Base-by-base conservation (phyloP, 1,284 basidiomycete species). In the Tranzscheliella williamsii region DNA sequence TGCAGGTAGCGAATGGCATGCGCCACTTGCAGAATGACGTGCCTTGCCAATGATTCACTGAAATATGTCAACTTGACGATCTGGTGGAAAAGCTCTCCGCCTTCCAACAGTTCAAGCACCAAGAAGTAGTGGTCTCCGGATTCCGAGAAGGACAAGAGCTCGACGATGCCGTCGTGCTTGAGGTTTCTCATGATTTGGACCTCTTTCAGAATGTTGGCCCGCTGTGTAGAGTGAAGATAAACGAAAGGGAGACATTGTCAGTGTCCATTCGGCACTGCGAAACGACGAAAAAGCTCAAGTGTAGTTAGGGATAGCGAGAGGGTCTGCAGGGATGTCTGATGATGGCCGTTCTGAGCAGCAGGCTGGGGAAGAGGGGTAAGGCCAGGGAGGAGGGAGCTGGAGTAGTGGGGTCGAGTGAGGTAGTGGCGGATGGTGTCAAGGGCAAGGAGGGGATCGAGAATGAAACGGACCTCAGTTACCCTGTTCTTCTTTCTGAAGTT, bases 1-100 rank as follows among this genome's bases (percentile, higher is more conserved):
- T 99, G 95, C 13, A 99, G 83, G 79, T 98, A 92, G 34, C 89
- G 85, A 38, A 99, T 96, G 18, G 90, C 95, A 23, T 92, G 84
- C 0, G 95, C 95, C 22, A 98, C 95, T 80, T 99, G 95, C 2
- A 95, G 80, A 64, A 99, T 97, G 75, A 98, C 93, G 78, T 98
- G 95, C 9, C 94, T 55, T 4, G 74, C 56, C 13, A 78, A 52
- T 5, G 60, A 45, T 31, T 99, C 95, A 78, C 89, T 92, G 78
- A 99, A 97, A 80, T 98, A 99, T 1, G 95, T 99, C 62, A 98
- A 84, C 79, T 96, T 97, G 80, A 98, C 95, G 71, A 98, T 99
- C 79, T 98, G 95, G 79, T 98, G 94, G 82, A 99, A 99, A 2
- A 99, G 84, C 79, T 99, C 95, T 67, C 95, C 95, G 54, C 95